Evolutionary conservation across 2,329 filamentous ascomycete species (phyloP), one percentile per base, ranked within the genome.

Genomic region (Curvularia spicifera): DNA sequence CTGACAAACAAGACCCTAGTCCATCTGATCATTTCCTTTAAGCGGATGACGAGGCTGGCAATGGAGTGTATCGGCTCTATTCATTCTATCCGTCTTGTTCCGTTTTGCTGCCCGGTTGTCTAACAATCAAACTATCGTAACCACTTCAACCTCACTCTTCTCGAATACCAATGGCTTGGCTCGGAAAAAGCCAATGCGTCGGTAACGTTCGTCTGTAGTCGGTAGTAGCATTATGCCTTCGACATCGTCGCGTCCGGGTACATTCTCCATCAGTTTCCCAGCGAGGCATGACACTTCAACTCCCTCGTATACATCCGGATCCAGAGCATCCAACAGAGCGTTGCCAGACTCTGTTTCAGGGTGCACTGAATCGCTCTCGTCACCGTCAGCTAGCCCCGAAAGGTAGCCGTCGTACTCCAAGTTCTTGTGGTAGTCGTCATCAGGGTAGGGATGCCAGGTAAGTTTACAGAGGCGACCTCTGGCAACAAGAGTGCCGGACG

Each of bases 181-280:
- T 42, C 50, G 50, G 37, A 52, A 56, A 13, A 60, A 56, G 15
- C 53, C 53, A n/a, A 60, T 48, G 5, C 57, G 52, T 13, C 57
- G 53, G 39, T 49, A 51, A 6, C 26, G 42, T n/a, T 39, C 22
- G 20, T 52, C 47, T 7, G 13, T 29, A 15, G 22, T 31, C 22
- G 33, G 33, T 5, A 60, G 47, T n/a, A 60, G 44, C 53, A 60
- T 52, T 8, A 60, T 22, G 9, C 57, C 52, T 31, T 60, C 57
- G 22, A 60, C 48, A 13, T 56, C 46, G 13, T 56, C 48, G 28
- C 43, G 49, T 10, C 57, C 48, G 4, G 48, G 47, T 4, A 52
- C 35, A 15, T 53, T 42, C 28, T 60, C 57, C 2, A 51, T 24
- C 40, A 52, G 18, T 5, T 48, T 39, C 39, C 39, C 56, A 4